Conservation (phyloP, 257 asterid genomes). For the Vinca minor region DNA sequence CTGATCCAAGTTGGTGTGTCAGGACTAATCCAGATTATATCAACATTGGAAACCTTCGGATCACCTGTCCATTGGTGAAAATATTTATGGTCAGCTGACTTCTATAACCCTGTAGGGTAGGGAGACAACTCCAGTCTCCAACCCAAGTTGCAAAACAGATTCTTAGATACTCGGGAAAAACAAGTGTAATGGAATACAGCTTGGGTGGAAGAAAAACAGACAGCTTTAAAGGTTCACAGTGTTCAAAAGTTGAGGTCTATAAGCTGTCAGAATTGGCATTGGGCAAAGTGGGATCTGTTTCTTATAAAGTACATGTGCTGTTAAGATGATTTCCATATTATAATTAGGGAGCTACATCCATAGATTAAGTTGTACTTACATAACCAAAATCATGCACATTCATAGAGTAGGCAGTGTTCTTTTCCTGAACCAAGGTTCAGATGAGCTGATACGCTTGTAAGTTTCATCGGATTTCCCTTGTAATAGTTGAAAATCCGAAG, state of each 20-base stretch:
- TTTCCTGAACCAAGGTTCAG: neutral
- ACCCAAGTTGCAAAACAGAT: neutral
- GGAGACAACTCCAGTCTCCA: no score
- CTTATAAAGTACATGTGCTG: neutral
- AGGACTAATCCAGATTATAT: conserved; percentile 60
- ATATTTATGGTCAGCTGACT: neutral
- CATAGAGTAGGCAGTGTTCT: no score
- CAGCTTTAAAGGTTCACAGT: neutral
- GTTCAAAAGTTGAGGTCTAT: neutral
- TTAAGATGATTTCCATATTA: neutral
- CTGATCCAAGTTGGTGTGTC: conserved; percentile 71
- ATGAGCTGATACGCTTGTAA: neutral
- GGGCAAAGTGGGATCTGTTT: neutral
- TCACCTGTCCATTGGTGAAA: conserved; percentile 51
- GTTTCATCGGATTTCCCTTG: neutral
- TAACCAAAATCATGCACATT: neutral
- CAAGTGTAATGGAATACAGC: neutral
- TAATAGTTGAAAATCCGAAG: neutral
- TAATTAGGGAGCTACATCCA: neutral
- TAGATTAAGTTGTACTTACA: neutral
- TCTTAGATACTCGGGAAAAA: neutral
- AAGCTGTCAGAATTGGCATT: neutral
- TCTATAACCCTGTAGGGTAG: neutral
- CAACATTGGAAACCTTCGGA: conserved; percentile 67
- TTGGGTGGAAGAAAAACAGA: neutral